Percentiles rank a stretch among this genome's conserved stretches.
Conservation (phyloP, 345 rosid species). For the Pelargonium nanum region DNA sequence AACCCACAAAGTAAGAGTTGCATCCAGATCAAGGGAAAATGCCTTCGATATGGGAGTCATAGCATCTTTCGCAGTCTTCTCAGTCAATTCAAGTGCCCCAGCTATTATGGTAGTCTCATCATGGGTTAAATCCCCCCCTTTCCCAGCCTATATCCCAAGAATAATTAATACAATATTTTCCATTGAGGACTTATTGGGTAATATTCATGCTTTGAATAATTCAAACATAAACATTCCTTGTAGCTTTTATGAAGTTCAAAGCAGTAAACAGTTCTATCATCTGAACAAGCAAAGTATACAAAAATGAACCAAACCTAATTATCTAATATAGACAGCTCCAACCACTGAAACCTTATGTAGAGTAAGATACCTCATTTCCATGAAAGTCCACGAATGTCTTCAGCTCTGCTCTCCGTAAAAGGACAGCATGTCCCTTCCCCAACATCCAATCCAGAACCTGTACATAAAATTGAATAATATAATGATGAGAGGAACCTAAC, state of each 20-base stretch:
- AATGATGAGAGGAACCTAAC: neutral
- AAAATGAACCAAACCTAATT: neutral
- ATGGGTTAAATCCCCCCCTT: constrained; percentile 83
- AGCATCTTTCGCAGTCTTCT: constrained; percentile 84
- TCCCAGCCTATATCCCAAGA: constrained; percentile 58
- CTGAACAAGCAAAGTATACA: neutral
- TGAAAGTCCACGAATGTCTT: constrained; percentile 85
- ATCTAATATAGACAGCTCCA: neutral
- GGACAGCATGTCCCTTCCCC: constrained; percentile 89
- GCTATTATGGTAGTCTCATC: constrained; percentile 94
- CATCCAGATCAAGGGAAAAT: constrained; percentile 94
- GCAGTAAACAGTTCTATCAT: neutral
- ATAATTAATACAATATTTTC: constrained; percentile 8
- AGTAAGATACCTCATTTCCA: constrained; percentile 64
- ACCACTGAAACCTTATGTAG: neutral
- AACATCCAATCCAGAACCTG: constrained; percentile 96
- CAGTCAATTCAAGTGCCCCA: constrained; percentile 94
- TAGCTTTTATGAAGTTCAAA: too few species aligned
- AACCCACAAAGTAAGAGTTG: constrained; percentile 88
- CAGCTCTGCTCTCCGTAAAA: constrained; percentile 86
- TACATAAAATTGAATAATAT: neutral
- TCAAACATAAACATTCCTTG: neutral
- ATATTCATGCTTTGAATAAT: neutral
- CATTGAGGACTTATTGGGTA: neutral
- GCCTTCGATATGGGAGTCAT: constrained; percentile 93